Conservation (phyloP, 495 filamentous ascomycete species). For the Bathelium albidoporum region DNA sequence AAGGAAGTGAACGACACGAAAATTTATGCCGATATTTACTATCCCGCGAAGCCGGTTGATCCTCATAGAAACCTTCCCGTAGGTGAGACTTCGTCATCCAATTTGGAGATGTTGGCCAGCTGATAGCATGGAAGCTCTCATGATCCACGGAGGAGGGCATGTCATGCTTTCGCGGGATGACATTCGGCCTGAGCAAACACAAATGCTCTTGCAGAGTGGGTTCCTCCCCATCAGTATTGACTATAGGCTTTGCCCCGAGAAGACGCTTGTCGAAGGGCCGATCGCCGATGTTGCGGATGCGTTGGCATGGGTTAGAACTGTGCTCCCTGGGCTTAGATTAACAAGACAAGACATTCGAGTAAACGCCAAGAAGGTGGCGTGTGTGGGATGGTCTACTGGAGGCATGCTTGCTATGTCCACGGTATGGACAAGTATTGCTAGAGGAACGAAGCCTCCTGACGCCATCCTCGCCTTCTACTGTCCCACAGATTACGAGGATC, state of each 20-base stretch:
- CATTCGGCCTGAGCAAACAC: conserved; percentile 33
- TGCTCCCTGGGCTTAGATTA: not conserved
- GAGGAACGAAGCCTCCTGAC: not conserved
- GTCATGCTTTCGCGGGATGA: conserved; percentile 38
- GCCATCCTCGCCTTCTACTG: not conserved
- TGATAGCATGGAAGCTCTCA: conserved; percentile 33
- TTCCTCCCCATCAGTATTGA: conserved; percentile 44
- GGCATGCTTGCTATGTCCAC: not conserved
- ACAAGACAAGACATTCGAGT: not conserved
- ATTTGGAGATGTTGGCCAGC: not conserved
- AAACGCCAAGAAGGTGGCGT: not conserved
- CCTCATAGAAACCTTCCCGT: too few relatives aligned
- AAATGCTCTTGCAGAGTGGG: conserved; percentile 29
- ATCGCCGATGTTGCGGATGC: not conserved
- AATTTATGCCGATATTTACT: not conserved
- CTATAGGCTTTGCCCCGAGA: conserved; percentile 45
- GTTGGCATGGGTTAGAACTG: not conserved
- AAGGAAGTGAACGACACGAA: not conserved
- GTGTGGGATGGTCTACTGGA: not conserved
- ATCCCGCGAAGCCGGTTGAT: too few relatives aligned
- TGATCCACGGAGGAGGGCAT: conserved; percentile 48
- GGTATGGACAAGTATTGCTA: not conserved
- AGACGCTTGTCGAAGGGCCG: conserved; percentile 9
- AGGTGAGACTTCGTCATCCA: not conserved
- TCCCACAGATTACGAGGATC: not conserved